Evolutionary conservation across 1,284 basidiomycete species (phyloP), one percentile per base, ranked within the genome.

Genomic region (Trichosporon faecale): DNA sequence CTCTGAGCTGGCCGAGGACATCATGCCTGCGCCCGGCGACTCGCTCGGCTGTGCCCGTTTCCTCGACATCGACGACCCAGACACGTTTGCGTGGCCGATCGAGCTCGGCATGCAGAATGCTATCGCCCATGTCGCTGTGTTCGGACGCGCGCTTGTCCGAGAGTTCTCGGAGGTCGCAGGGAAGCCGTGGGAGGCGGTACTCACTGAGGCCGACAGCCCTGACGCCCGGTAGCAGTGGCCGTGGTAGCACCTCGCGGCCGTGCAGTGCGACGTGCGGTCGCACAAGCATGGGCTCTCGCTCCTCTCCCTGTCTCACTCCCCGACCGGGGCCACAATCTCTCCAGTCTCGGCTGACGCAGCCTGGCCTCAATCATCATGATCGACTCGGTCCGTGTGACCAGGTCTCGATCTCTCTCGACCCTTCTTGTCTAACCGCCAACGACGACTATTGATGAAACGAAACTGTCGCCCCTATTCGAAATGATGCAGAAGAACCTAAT

Each of bases 51-150:
- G 74, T 25, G 80, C 80, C 18, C 76, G 76, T 25, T 65, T 68
- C 55, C 69, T 82, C 57, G 78, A 80, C 69, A 74, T 79, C 23
- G 79, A 81, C 67, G 68, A 73, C 23, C 66, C 69, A 1, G 75
- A 78, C 37, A 68, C 67, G 29, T 82, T 81, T 66, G 78, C 74
- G n/a, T 82, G 81, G 81, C 81, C 81, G 2, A 81, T 82, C 57
- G 81, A 82, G 72, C 68, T 81, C 7, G 81, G 80, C 40, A 79
- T 81, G 78, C 74, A 74, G 70, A 75, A 76, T n/a, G 78, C 79
- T 7, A 73, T 80, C 9, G 77, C 79, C 12, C 80, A 82, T 69
- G 73, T 77, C 2, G 77, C 78, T 1, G 77, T 77, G 0, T 81
- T 81, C 71, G 81, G 81, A 0, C 72, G 81, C 29, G 70, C 74